These are phyloP conservation scores for Rhodamnia rubescens DNA, from an alignment of 345 rosid genomes.

Conservation along the genomic window DNA sequence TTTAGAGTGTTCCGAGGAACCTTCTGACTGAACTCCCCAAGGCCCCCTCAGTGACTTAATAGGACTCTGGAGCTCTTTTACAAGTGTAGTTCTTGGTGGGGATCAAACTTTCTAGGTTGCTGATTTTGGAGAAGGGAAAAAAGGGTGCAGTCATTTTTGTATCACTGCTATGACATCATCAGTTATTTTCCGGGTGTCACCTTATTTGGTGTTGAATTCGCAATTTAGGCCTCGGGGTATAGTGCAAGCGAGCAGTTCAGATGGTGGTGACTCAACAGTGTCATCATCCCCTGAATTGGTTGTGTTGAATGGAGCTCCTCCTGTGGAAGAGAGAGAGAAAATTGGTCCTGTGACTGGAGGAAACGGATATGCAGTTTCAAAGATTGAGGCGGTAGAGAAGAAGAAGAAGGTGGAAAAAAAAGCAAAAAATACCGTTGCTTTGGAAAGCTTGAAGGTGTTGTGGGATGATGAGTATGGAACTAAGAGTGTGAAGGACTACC, in stretches of 20 bases:
- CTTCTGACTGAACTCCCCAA: background rate
- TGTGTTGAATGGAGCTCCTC: conserved; percentile 27
- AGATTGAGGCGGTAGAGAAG: conserved; percentile 9
- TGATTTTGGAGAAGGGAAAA: background rate
- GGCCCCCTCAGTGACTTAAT: background rate
- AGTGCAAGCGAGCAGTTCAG: conserved; percentile 35
- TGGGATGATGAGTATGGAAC: conserved; percentile 96
- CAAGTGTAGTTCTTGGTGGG: background rate
- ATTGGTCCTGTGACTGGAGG: conserved; percentile 8
- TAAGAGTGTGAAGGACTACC: conserved; percentile 54
- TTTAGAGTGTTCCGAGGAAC: background rate
- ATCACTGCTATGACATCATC: conserved; percentile 15
- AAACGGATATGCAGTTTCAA: conserved; percentile 12
- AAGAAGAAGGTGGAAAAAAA: conserved; percentile 2
- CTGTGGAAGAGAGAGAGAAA: conserved; percentile 10
- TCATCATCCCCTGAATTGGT: conserved; percentile 17
- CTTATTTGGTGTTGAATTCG: conserved; percentile 10
- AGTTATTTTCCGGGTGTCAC: conserved; percentile 10
- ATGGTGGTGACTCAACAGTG: conserved; percentile 19
- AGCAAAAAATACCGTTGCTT: conserved; percentile 2
- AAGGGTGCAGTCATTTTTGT: background rate
- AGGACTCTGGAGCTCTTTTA: background rate
- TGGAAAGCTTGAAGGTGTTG: conserved; percentile 33
- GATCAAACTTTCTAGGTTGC: background rate
- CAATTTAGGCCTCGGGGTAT: conserved; percentile 16